Evolutionary conservation across 2,329 filamentous ascomycete genomes (phyloP).

Genomic region (Emmonsiellopsis sp.): DNA sequence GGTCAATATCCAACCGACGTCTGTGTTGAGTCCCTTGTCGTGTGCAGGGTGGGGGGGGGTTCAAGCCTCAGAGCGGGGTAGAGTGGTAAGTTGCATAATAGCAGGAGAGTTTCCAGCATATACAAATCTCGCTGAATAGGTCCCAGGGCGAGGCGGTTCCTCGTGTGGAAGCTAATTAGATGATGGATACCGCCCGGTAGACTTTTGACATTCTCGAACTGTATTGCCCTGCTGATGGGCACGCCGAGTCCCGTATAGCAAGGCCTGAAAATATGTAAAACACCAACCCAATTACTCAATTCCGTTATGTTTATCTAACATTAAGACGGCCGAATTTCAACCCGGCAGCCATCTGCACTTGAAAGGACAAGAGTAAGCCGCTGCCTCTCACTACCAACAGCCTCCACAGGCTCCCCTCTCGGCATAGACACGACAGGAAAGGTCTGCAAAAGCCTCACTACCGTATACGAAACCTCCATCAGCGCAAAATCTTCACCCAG

Average conservation of each 20-base stretch:
- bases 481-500: slow-evolving; percentile 17
- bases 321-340: slow-evolving; percentile 3
- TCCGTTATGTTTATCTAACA: background rate
- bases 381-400: slow-evolving; percentile 16
- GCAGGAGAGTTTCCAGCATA: background rate
- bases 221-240: slow-evolving; percentile 10
- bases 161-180: background rate
- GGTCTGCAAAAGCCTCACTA: slow-evolving; percentile 11
- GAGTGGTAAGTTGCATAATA: background rate
- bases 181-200: background rate
- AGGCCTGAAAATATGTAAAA: no score
- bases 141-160: background rate
- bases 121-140: background rate
- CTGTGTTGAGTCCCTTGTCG: no score
- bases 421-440: slow-evolving; percentile 10
- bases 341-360: slow-evolving; percentile 18
- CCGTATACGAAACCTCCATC: slow-evolving; percentile 17
- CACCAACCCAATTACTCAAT: background rate
- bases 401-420: slow-evolving; percentile 10
- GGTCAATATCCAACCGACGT: no score
- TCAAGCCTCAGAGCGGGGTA: background rate
- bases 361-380: slow-evolving; percentile 16
- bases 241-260: background rate
- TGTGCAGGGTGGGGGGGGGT: no score
- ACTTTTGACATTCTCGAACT: slow-evolving; percentile 11